Evolutionary conservation across 148 eudicot genomes (phyloP).

Genomic region (Salicornia ramosissima): DNA sequence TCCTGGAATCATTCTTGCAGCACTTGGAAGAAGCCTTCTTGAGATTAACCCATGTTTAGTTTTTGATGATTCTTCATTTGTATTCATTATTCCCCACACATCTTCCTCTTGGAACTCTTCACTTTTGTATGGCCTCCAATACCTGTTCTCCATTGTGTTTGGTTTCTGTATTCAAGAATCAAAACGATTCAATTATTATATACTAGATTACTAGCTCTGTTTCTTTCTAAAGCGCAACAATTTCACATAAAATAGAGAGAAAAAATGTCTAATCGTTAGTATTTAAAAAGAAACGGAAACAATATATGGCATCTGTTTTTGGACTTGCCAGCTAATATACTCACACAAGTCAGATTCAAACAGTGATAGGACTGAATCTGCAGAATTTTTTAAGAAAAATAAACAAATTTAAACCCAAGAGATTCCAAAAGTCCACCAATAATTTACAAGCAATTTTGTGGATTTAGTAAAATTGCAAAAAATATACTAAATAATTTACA

Average conservation of each 20-base stretch:
- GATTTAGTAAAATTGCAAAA: background rate
- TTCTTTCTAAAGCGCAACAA: too few species aligned
- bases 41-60: conserved; percentile 25
- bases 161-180: background rate
- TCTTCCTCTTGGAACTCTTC: conserved; percentile 71
- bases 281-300: too few species aligned
- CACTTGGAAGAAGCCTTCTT: conserved; percentile 42
- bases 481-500: conserved; percentile 3
- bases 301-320: conserved; percentile 9
- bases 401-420: background rate
- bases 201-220: too few species aligned
- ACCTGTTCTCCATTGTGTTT: conserved; percentile 35
- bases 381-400: conserved; percentile 10
- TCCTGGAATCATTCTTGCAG: conserved; percentile 54
- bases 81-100: conserved; percentile 48
- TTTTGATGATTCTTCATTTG: conserved; percentile 4
- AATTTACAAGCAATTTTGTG: background rate
- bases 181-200: conserved; percentile 17
- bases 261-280: too few species aligned
- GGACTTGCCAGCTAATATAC: conserved; percentile 17
- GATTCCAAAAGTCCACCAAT: conserved; percentile 16
- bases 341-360: conserved; percentile 5
- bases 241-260: too few species aligned
- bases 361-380: conserved; percentile 17
- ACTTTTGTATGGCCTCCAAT: conserved; percentile 31